Evolutionary conservation across 352 stramenopile species (phyloP).

Genomic region (Pythium apleroticum): DNA sequence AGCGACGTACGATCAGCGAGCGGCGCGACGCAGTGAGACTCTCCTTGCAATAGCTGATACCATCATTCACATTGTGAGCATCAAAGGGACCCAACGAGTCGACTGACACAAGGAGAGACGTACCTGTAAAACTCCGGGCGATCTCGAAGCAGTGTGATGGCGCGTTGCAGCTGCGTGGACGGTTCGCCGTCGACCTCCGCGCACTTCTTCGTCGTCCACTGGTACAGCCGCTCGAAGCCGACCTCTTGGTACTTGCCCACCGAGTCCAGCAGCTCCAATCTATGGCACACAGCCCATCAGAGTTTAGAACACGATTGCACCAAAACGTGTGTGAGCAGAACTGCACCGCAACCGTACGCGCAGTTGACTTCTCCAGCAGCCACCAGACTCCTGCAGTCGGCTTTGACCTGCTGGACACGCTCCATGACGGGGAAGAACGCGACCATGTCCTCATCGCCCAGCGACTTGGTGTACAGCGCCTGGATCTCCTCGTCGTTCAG

Average conservation of each 20-base stretch:
- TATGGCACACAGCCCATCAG: constrained; percentile 23
- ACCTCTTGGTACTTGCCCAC: constrained; percentile 80
- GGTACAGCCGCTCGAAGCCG: constrained; percentile 87
- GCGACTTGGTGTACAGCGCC: constrained; percentile 39
- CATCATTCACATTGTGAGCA: background rate
- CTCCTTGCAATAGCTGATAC: constrained; percentile 79
- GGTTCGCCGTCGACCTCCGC: constrained; percentile 64
- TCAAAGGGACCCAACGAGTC: background rate
- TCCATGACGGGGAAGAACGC: constrained; percentile 72
- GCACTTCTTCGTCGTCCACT: constrained; percentile 86
- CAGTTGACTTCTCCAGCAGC: constrained; percentile 42
- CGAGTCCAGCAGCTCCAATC: constrained; percentile 85
- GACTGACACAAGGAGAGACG: background rate
- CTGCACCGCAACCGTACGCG: constrained; percentile 21
- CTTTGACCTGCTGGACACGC: constrained; percentile 68
- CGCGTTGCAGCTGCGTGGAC: constrained; percentile 61
- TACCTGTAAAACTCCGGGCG: constrained; percentile 80
- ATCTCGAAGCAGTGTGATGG: constrained; percentile 63
- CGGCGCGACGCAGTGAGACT: constrained; percentile 52
- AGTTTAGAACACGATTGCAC: too few species aligned
- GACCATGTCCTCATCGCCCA: constrained; percentile 48
- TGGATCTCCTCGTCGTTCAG: constrained; percentile 67
- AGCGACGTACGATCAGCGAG: constrained; percentile 63
- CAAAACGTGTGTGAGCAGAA: too few species aligned
- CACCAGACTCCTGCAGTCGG: constrained; percentile 66